A percentile compares a stretch with the other conserved stretches of the same genome.
Conservation (phyloP, 1,139 yeast genomes). For the Protomyces gravidus region DNA sequence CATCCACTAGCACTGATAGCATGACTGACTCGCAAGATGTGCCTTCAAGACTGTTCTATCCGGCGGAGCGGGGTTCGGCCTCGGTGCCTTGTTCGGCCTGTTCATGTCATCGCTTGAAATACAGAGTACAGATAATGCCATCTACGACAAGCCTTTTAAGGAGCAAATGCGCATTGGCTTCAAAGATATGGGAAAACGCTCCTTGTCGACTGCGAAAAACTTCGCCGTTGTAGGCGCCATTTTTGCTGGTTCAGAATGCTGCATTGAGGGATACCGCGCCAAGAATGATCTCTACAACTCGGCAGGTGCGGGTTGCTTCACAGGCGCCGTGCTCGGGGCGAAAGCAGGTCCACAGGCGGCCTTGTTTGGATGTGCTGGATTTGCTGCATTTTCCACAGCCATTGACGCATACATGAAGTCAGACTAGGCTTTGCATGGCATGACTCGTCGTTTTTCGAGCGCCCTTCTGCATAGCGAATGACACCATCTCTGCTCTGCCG, state of each 20-base stretch:
- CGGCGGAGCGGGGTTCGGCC: constrained; percentile 89
- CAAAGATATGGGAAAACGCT: constrained; percentile 83
- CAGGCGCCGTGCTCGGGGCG: constrained; percentile 85
- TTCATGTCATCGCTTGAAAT: constrained; percentile 85
- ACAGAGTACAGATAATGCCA: constrained; percentile 44
- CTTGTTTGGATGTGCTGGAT: constrained; percentile 88
- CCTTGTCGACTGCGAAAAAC: constrained; percentile 83
- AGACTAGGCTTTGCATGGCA: background rate
- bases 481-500: background rate
- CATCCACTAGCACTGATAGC: background rate
- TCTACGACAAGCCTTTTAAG: constrained; percentile 79
- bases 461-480: background rate
- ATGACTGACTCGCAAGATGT: constrained; percentile 44
- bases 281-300: constrained; percentile 92
- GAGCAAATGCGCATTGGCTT: constrained; percentile 92
- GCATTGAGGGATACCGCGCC: constrained; percentile 71
- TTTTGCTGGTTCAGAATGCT: constrained; percentile 91
- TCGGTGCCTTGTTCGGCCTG: constrained; percentile 93
- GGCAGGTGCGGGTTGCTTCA: constrained; percentile 85
- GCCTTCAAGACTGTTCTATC: constrained; percentile 91
- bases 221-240: constrained; percentile 93
- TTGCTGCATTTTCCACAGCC: constrained; percentile 94
- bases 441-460: too few species aligned
- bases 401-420: constrained; percentile 27
- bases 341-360: constrained; percentile 95